phyloP scores from a whole-genome alignment of 2,329 filamentous ascomycete genomes.

The Dactylellina drechsleri region DNA sequence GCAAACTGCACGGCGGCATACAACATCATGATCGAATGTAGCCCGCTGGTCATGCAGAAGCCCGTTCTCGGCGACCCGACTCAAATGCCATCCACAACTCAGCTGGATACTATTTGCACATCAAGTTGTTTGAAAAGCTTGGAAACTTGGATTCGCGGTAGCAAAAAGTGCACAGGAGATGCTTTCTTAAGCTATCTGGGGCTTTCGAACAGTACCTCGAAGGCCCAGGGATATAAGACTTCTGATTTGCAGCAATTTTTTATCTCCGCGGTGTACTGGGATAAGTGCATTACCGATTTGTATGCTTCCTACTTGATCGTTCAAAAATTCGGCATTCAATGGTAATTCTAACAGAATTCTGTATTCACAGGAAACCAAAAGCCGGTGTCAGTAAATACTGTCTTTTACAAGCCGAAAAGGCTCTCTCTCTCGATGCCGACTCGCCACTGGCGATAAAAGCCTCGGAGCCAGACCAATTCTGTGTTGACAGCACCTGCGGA shows the following conservation, averaged over 20 bases:
- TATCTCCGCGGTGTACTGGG: conserved; percentile 36
- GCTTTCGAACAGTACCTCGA: conserved; percentile 28
- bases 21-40: conserved; percentile 25
- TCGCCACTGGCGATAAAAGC: conserved; percentile 3
- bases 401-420: conserved; percentile 15
- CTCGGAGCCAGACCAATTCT: conserved; percentile 27
- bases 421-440: background rate
- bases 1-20: conserved; percentile 24
- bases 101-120: conserved; percentile 35
- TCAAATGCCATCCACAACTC: conserved; percentile 9
- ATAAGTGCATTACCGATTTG: conserved; percentile 44
- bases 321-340: background rate
- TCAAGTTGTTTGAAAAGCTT: conserved; percentile 28
- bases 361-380: conserved; percentile 25
- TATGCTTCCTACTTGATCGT: conserved; percentile 2
- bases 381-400: conserved; percentile 42
- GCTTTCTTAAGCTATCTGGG: conserved; percentile 27
- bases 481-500: conserved; percentile 31
- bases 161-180: background rate
- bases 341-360: background rate
- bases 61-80: conserved; percentile 8
- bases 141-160: conserved; percentile 38
- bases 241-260: conserved; percentile 46
- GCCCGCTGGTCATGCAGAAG: conserved; percentile 18
- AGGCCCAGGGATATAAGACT: conserved; percentile 12